Evolutionary conservation across 768 basidiomycete species (phyloP), one percentile per base, ranked within the genome.

Genomic region (Trametes cubensis): DNA sequence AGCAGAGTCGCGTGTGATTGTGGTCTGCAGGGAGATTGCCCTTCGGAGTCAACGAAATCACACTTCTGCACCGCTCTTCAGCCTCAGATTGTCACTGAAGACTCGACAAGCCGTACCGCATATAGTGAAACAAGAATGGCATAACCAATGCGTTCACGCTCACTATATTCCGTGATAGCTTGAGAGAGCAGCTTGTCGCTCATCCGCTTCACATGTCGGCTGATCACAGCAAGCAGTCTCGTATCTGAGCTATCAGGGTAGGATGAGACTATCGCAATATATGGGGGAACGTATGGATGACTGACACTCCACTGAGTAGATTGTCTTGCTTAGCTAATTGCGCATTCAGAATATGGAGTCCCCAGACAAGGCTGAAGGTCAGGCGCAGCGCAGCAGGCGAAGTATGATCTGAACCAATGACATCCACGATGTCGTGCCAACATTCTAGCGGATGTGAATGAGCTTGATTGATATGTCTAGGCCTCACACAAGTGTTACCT

Each of bases 331-430:
- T 25, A 4, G 44, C 42, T 5, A 68, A 68, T 13, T 79, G 77
- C 8, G 82, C 80, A 17, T 67, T 71, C 61, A 92, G 72, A 26
- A 92, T 76, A 66, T 84, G 82, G 42, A 76, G 77, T 18, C 80
- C 83, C 65, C 88, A 84, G 49, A 81, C 55, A 34, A 92, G 72
- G 28, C 78, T 80, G n/a, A 84, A 66, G 7, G 84, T 80, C 44
- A 91, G 70, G 4, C 89, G 82, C 66, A 79, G 80, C 6, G 86
- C 80, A 20, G 87, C 86, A 26, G 84, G 81, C 20, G 90, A 91
- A 21, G 78, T 73, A 23, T 76, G 65, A 18, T 77, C 73, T 2
- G 85, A 87, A 13, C 76, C 73, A 17, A 89, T 72, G 8, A 81
- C 70, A 15, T 67, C 69, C 10, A 78, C 68, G 26, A 89, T 67